Evolutionary conservation across 805 yeast genomes (phyloP).

Genomic region (Zygosaccharomyces siamensis): DNA sequence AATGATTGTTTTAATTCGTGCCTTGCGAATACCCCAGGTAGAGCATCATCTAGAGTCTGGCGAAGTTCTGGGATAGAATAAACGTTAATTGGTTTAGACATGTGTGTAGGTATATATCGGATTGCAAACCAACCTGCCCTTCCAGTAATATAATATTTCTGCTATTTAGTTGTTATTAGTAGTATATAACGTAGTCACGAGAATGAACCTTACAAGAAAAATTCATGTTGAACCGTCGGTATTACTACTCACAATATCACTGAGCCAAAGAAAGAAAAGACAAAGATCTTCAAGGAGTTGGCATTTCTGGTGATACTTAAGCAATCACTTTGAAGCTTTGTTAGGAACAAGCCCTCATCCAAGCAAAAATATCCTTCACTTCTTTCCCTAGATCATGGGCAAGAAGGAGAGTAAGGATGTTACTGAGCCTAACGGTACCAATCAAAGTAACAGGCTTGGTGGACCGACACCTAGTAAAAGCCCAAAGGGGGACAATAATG

Average conservation of each 20-base stretch:
- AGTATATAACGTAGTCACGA: neutral
- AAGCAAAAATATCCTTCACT: neutral
- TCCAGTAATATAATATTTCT: neutral
- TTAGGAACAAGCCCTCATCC: neutral
- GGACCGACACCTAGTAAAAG: neutral
- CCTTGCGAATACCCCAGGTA: constrained; percentile 25
- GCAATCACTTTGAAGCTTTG: neutral
- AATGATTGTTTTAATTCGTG: constrained; percentile 24
- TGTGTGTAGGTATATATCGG: neutral
- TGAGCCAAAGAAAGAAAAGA: neutral
- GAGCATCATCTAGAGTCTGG: constrained; percentile 29
- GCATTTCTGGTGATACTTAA: neutral
- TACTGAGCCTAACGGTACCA: neutral
- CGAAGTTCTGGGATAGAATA: constrained; percentile 32
- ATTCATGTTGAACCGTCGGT: neutral
- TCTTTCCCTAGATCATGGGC: neutral
- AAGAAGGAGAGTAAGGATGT: constrained; percentile 2
- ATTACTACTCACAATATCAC: neutral
- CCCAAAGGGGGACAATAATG: neutral
- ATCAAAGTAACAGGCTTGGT: neutral
- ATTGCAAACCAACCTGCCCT: neutral
- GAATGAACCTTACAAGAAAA: neutral
- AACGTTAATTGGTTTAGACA: constrained; percentile 33
- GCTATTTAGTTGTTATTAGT: neutral
- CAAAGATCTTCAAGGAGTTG: neutral